phyloP scores from a whole-genome alignment of 2,329 filamentous ascomycete species.

The Stemphylium beticola region DNA sequence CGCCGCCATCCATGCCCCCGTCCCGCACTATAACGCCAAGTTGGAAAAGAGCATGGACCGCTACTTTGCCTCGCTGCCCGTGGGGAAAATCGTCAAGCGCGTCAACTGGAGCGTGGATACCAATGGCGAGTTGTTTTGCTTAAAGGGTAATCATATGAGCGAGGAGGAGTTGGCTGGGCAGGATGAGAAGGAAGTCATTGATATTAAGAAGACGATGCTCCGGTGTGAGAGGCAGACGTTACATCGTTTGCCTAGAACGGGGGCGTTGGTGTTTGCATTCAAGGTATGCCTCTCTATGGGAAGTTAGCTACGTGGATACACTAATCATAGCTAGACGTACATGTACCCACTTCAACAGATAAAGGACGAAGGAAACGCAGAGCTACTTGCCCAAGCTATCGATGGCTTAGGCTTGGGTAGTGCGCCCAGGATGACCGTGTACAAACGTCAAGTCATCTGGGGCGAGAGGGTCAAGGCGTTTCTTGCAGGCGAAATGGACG shows the following conservation, averaged over 20 bases:
- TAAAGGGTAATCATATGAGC: conserved; percentile 54
- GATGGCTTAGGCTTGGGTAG: conserved; percentile 64
- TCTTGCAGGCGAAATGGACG: conserved; percentile 45
- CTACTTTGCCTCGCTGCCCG: conserved; percentile 62
- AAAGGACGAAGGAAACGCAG: conserved; percentile 62
- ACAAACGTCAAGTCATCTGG: conserved; percentile 65
- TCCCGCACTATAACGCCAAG: conserved; percentile 64
- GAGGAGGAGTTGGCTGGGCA: conserved; percentile 38
- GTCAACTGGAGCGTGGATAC: conserved; percentile 61
- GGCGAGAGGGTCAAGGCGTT: conserved; percentile 61
- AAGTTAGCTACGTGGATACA: not conserved
- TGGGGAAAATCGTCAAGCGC: conserved; percentile 62
- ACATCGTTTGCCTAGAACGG: conserved; percentile 61
- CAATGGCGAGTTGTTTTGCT: conserved; percentile 48
- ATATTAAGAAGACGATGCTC: conserved; percentile 56
- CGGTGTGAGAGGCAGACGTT: conserved; percentile 67
- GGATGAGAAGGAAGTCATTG: conserved; percentile 33
- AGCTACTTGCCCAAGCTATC: conserved; percentile 62
- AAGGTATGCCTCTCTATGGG: conserved; percentile 45
- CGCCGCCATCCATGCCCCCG: conserved; percentile 63
- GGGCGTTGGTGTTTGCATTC: conserved; percentile 65
- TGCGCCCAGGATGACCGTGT: conserved; percentile 63
- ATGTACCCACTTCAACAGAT: conserved; percentile 62
- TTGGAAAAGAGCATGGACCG: conserved; percentile 66
- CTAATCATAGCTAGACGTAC: conserved; percentile 55